Conservation (phyloP, 129 eudicot genomes). For the Artemisia annua region DNA sequence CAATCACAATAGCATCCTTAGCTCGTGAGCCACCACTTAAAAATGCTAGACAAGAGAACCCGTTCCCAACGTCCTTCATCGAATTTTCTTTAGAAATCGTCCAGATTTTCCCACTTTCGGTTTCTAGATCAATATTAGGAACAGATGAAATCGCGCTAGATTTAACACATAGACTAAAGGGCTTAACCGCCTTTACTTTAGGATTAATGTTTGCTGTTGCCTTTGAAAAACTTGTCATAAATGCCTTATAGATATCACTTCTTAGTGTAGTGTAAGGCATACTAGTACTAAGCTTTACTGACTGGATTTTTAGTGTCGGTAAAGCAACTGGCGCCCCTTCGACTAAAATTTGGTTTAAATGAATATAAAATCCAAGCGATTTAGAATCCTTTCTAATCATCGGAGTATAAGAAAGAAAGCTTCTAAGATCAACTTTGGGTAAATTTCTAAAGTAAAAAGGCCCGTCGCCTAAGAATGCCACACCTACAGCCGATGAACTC, state of each 20-base stretch:
- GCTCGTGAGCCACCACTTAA: no score
- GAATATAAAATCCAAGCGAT: not conserved
- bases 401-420: not conserved
- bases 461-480: not conserved
- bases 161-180: not conserved
- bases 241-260: not conserved
- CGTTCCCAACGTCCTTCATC: no score
- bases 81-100: no score
- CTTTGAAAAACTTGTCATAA: not conserved
- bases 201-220: not conserved
- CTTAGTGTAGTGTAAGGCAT: slow-evolving; percentile 1
- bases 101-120: no score
- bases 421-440: slow-evolving; percentile 8
- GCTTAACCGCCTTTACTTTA: not conserved
- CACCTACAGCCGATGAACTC: not conserved
- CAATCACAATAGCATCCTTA: no score
- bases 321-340: not conserved
- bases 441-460: not conserved
- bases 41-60: no score
- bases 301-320: not conserved
- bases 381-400: not conserved
- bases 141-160: not conserved
- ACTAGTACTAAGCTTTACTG: not conserved
- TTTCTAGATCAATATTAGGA: no score
- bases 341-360: not conserved